These are phyloP conservation scores for Rhodotorula sp. DNA, from an alignment of 1,284 basidiomycete genomes.

Conservation along the genomic window DNA sequence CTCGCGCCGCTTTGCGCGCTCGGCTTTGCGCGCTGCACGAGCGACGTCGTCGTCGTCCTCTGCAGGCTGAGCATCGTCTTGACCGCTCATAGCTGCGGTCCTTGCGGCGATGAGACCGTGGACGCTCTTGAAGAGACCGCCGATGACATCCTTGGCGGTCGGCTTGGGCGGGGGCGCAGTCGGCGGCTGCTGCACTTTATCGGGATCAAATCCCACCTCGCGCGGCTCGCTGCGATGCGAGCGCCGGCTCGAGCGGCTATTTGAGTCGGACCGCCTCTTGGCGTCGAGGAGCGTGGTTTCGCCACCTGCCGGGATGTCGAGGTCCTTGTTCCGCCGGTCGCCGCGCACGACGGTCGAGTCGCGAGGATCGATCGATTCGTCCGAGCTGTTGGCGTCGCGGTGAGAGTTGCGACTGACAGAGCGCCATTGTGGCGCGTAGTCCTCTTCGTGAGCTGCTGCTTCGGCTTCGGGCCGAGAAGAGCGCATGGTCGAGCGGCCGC, in stretches of 20 bases:
- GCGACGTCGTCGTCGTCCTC: constrained; percentile 11
- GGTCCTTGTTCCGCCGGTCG: constrained; percentile 14
- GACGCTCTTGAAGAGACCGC: constrained; percentile 29
- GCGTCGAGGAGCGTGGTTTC: constrained; percentile 22
- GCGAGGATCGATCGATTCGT: background rate
- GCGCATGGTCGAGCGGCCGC: constrained; percentile 14
- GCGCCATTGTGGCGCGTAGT: constrained; percentile 16
- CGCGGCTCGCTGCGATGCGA: background rate
- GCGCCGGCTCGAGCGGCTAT: background rate
- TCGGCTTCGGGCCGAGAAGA: background rate
- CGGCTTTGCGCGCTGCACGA: constrained; percentile 16
- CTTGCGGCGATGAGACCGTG: constrained; percentile 16
- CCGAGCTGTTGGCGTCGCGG: constrained; percentile 18
- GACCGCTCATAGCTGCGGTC: constrained; percentile 3
- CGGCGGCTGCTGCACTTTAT: constrained; percentile 8
- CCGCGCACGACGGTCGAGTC: constrained; percentile 31
- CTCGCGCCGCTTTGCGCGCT: constrained; percentile 9
- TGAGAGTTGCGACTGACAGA: constrained; percentile 31
- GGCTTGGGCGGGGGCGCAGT: background rate
- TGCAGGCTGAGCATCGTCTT: constrained; percentile 7
- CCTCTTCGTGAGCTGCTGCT: background rate
- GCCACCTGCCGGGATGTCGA: constrained; percentile 28
- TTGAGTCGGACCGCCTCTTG: constrained; percentile 12
- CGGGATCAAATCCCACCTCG: constrained; percentile 23
- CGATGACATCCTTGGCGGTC: constrained; percentile 17